Evolutionary conservation across 345 rosid genomes (phyloP), one percentile per base, ranked within the genome.

Genomic region (Atalantia buxifolia): DNA sequence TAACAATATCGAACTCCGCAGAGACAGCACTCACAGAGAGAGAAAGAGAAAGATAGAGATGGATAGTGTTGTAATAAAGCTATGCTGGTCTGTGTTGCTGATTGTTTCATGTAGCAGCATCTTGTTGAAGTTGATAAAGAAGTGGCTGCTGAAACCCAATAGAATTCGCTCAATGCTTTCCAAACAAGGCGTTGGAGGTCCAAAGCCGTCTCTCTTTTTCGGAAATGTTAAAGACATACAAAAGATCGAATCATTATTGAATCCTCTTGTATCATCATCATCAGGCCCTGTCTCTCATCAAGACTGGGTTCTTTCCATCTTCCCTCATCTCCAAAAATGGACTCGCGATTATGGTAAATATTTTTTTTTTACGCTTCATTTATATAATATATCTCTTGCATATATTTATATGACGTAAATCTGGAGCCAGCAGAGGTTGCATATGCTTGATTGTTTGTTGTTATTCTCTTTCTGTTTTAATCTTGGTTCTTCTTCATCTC

Each of bases 311-410:
- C 56, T 0, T 73, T 76, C 71, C 74, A 56, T 66, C 38, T 76
- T 81, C 61, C 84, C 84, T 9, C 57, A 81, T 73, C 79, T 81
- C 76, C 78, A 68, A 21, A 71, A 12, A 45, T 76, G 86, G 84
- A 50, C 69, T 6, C 66, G 59, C n/a, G 69, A 31, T 16, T 81
- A 78, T n/a, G 84, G 84, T 81, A 81, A 59, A n/a, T 8, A 36
- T 63, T 64, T 25, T 10, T n/a, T 50, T 19, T 7, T 42, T 42
- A 10, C 13, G 4, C 16, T 42, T 42, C 12, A 42, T 38, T 7
- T 38, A 38, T 38, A 38, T 38, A 38, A 38, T 38, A 38, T 38
- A 38, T 45, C 50, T 45, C 50, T 45, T 45, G 0, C 50, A 45
- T 45, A 13, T 45, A 13, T 12, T 12, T 45, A 45, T 12, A 45